Conservation (phyloP, 2,329 filamentous ascomycete species). For the Claviceps citrina region DNA sequence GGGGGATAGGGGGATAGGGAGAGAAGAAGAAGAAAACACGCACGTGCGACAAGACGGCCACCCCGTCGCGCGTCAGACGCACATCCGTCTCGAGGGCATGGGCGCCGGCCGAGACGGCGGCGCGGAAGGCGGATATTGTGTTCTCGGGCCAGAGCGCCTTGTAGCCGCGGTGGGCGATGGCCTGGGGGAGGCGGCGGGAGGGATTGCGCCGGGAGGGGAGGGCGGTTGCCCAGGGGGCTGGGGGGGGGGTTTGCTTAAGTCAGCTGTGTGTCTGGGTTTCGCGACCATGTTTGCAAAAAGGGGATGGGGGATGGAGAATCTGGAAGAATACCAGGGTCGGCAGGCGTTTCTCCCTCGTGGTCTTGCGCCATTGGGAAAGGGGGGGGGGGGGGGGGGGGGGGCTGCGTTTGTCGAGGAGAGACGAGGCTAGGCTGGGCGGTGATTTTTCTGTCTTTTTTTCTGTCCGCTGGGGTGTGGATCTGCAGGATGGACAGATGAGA, state of each 20-base stretch:
- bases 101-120: conserved; percentile 56
- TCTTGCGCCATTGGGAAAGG: too few relatives aligned
- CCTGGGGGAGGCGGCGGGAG: conserved; percentile 39
- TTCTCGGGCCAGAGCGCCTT: conserved; percentile 74
- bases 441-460: too few relatives aligned
- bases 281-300: too few relatives aligned
- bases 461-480: too few relatives aligned
- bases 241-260: conserved; percentile 13
- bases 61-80: conserved; percentile 65
- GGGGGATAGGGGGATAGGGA: neutral
- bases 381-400: too few relatives aligned
- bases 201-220: conserved; percentile 14
- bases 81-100: conserved; percentile 82
- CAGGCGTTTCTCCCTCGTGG: too few relatives aligned
- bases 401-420: too few relatives aligned
- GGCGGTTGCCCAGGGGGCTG: conserved; percentile 21
- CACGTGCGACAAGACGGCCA: conserved; percentile 75
- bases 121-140: conserved; percentile 62
- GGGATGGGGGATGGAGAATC: too few relatives aligned
- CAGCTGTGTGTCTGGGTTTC: too few relatives aligned
- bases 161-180: conserved; percentile 66
- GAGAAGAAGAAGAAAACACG: conserved; percentile 11
- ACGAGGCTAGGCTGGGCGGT: too few relatives aligned
- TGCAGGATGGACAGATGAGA: too few relatives aligned
- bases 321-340: too few relatives aligned